These are phyloP conservation scores for Chiua sp. DNA, from an alignment of 1,284 basidiomycete species.

Conservation along the genomic window DNA sequence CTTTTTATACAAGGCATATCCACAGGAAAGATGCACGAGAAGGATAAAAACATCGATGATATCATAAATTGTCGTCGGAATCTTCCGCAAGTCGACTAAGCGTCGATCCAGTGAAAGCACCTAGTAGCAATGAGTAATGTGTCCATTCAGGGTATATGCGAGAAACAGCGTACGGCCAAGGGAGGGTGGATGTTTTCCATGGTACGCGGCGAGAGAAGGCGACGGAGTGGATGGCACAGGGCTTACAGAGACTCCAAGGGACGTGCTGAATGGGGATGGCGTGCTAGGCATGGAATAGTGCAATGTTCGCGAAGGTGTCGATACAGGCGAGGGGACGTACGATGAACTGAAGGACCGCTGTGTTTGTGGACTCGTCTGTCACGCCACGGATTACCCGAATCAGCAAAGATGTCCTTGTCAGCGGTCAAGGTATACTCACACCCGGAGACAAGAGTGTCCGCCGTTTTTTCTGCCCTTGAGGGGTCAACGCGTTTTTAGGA, in stretches of 20 bases:
- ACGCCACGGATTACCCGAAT: not conserved
- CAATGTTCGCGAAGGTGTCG: constrained; percentile 52
- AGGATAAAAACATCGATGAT: not conserved
- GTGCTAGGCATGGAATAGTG: constrained; percentile 46
- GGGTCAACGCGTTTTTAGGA: constrained; percentile 41
- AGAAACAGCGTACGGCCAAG: constrained; percentile 30
- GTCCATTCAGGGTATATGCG: not conserved
- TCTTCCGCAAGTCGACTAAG: constrained; percentile 32
- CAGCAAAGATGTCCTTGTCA: not conserved
- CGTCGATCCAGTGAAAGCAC: constrained; percentile 34
- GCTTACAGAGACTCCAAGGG: constrained; percentile 38
- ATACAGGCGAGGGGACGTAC: constrained; percentile 55
- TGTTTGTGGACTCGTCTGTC: constrained; percentile 55
- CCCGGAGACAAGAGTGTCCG: constrained; percentile 49
- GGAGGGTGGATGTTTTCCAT: constrained; percentile 34
- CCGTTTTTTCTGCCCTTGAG: constrained; percentile 44
- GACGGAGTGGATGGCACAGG: constrained; percentile 47
- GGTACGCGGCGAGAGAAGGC: constrained; percentile 38
- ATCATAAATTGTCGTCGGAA: constrained; percentile 34
- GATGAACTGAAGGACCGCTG: constrained; percentile 59
- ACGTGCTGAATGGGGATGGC: constrained; percentile 43
- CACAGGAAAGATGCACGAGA: constrained; percentile 13
- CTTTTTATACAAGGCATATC: constrained; percentile 13
- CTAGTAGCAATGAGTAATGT: constrained; percentile 14
- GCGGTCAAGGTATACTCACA: constrained; percentile 37